Base-by-base conservation (phyloP, 805 yeast species). In the Ogataea minuta region DNA sequence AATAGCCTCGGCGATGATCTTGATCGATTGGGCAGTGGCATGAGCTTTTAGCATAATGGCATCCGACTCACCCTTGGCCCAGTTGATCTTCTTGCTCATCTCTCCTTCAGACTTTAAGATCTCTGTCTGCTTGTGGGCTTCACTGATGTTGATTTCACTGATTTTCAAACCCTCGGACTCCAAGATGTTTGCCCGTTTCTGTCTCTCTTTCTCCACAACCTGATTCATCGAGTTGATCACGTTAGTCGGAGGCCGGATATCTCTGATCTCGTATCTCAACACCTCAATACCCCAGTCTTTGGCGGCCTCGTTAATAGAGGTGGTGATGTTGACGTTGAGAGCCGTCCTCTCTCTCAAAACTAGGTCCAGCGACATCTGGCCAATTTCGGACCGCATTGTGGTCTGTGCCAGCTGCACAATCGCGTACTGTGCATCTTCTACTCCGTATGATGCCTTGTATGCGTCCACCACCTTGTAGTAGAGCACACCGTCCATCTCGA, bases 171-270 rank as follows among this genome's bases (percentile, higher is more conserved):
- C 95, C 64, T 86, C 95, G 31, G 88, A 79, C 55, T 86, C 95
- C 56, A 86, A 72, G 49, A 86, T 86, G 60, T 86, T 91, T 2
- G 95, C 95, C 45, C 95, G 71, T 60, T 87, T 87, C 36, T 89
- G 79, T 51, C 95, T 70, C 62, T 87, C 95, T 31, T 95, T 93
- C 43, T 83, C 75, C 16, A 87, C 95, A 62, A 84, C 95, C 58
- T 91, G 76, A 63, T 86, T 95, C 95, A 86, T 87, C 19, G 95
- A 93, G 53, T 83, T 90, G 52, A 86, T 74, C 9, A 86, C 95
- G 50, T 84, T 84, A 25, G 73, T 72, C 3, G 95, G 95, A 2
- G 95, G 95, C 58, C 86, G 89, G 44, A 86, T 86, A 57, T 86
- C 95, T 56, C 89, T 76, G 63, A 86, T 85, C 61, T 86, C 95